Evolutionary conservation across 1,284 basidiomycete species (phyloP).

Genomic region (Fomes fomentarius): DNA sequence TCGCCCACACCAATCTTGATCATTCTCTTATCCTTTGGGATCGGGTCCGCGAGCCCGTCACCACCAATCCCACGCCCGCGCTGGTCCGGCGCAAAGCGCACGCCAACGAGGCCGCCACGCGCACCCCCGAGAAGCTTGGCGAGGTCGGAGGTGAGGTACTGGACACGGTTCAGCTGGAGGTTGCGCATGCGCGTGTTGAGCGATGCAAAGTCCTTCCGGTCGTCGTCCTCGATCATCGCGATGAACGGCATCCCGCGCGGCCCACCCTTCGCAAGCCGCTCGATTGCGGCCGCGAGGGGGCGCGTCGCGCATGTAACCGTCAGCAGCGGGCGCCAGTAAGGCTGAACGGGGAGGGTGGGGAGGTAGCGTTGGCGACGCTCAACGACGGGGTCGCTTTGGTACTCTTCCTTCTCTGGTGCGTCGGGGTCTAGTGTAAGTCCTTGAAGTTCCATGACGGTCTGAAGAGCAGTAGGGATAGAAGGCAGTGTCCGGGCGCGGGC

Average conservation of each 20-base stretch:
- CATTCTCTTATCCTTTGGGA: slow-evolving; percentile 35
- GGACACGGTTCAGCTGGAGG: slow-evolving; percentile 41
- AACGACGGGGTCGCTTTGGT: background rate
- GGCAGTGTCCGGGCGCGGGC: slow-evolving; percentile 12
- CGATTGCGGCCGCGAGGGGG: slow-evolving; percentile 42
- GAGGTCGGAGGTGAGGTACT: slow-evolving; percentile 31
- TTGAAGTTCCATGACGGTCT: background rate
- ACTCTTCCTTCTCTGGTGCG: background rate
- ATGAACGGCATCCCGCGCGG: slow-evolving; percentile 42
- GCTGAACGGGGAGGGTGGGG: slow-evolving; percentile 31
- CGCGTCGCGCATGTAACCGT: slow-evolving; percentile 46
- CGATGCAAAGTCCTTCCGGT: slow-evolving; percentile 38
- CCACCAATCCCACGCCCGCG: slow-evolving; percentile 40
- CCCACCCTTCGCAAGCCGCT: slow-evolving; percentile 37
- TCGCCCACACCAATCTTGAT: slow-evolving; percentile 40
- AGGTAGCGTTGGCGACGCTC: slow-evolving; percentile 31
- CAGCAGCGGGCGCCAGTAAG: slow-evolving; percentile 47
- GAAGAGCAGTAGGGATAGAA: background rate
- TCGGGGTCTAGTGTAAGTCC: background rate
- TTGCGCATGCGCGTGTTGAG: slow-evolving; percentile 39
- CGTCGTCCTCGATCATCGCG: slow-evolving; percentile 35
- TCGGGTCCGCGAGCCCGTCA: slow-evolving; percentile 37
- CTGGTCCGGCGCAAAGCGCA: slow-evolving; percentile 33
- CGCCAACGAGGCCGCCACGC: slow-evolving; percentile 40
- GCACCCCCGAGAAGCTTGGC: slow-evolving; percentile 34